phyloP scores from a whole-genome alignment of 768 basidiomycete genomes.

The Boletales sp. region DNA sequence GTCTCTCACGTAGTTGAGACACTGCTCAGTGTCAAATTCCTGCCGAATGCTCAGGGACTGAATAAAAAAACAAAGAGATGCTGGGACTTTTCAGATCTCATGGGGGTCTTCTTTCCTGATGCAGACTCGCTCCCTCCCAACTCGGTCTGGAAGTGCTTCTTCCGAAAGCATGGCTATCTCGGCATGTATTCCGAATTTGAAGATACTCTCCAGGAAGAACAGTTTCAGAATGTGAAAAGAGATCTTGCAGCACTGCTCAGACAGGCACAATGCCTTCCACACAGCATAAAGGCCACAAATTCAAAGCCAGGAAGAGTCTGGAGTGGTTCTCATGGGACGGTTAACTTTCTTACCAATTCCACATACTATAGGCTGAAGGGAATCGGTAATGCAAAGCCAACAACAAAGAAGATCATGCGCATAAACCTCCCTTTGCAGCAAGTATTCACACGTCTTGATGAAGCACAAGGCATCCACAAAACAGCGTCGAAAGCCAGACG shows the following conservation, averaged over 20 bases:
- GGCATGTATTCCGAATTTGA: not conserved
- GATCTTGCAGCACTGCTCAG: not conserved
- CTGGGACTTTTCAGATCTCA: slow-evolving; percentile 2
- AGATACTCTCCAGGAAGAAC: not conserved
- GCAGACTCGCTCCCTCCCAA: not conserved
- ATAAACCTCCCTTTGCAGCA: slow-evolving; percentile 2
- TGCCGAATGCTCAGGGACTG: slow-evolving; percentile 5
- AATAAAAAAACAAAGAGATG: not conserved
- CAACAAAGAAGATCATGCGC: not conserved
- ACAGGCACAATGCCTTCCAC: slow-evolving; percentile 4
- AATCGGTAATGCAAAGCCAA: not conserved
- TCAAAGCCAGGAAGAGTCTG: not conserved
- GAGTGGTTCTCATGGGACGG: not conserved
- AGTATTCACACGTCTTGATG: not conserved
- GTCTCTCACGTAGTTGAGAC: not conserved
- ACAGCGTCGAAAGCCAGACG: not conserved
- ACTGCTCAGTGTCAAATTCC: slow-evolving; percentile 2
- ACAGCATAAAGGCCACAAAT: not conserved
- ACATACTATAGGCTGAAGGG: slow-evolving; percentile 2
- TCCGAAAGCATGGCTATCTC: not conserved
- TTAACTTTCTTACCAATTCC: slow-evolving; percentile 4
- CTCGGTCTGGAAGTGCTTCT: slow-evolving; percentile 2
- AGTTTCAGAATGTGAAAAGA: not conserved
- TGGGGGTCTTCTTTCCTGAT: slow-evolving; percentile 2
- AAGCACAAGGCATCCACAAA: slow-evolving; percentile 1